phyloP scores from a whole-genome alignment of 75 land plant genomes.

The Pseudotsuga menziesii region DNA sequence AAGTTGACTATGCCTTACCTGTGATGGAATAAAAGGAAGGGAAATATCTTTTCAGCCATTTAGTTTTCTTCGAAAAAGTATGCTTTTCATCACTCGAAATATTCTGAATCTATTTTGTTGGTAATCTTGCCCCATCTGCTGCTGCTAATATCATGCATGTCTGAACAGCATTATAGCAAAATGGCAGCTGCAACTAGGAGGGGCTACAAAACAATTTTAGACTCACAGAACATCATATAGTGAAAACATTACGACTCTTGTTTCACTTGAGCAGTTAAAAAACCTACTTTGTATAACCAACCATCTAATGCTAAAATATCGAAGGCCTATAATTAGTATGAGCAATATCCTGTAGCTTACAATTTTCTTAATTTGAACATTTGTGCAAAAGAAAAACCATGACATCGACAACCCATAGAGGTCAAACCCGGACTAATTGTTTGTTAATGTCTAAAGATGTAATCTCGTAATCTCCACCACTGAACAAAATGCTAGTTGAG shows the following conservation, averaged over 20 bases:
- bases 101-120: background rate
- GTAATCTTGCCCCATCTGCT: background rate
- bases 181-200: background rate
- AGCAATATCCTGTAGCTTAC: background rate
- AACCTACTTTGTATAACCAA: background rate
- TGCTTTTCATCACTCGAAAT: background rate
- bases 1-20: constrained; percentile 79
- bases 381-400: no score
- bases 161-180: background rate
- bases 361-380: background rate
- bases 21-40: background rate
- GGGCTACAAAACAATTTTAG: background rate
- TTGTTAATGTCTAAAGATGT: no score
- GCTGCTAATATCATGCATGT: background rate
- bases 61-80: background rate
- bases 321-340: background rate
- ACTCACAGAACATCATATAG: background rate
- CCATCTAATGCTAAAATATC: background rate
- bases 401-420: no score
- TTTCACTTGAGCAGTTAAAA: background rate
- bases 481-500: no score
- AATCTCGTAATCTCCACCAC: no score
- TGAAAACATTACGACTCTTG: background rate
- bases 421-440: no score
- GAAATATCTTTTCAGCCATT: background rate